Conservation (phyloP, 2,329 filamentous ascomycete species). For the Xylariaceae sp. region DNA sequence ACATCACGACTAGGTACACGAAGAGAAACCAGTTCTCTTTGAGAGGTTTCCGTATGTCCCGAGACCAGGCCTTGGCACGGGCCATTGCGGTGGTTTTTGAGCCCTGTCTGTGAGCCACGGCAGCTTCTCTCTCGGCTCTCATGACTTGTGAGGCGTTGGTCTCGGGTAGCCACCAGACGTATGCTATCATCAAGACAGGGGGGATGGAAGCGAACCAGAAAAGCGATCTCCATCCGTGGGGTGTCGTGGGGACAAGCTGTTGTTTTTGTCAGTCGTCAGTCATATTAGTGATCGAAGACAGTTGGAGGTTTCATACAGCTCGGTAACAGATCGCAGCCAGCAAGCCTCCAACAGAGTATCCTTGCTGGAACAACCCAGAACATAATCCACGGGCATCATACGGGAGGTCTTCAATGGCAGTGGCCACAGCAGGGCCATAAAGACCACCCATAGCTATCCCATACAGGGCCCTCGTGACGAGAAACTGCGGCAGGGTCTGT, state of each 20-base stretch:
- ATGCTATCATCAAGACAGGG: slow-evolving; percentile 19
- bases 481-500: slow-evolving; percentile 17
- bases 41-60: slow-evolving; percentile 11
- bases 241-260: slow-evolving; percentile 19
- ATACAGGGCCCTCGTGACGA: slow-evolving; percentile 18
- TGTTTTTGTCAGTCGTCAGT: slow-evolving; percentile 4
- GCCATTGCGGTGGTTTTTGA: background rate
- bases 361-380: slow-evolving; percentile 16
- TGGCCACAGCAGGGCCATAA: slow-evolving; percentile 19
- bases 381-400: slow-evolving; percentile 19
- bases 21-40: slow-evolving; percentile 19
- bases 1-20: slow-evolving; percentile 18
- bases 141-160: slow-evolving; percentile 21
- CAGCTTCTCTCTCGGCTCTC: slow-evolving; percentile 13
- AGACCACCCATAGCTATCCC: slow-evolving; percentile 22
- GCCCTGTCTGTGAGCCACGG: background rate
- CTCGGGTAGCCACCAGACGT: slow-evolving; percentile 20
- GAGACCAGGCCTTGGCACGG: slow-evolving; percentile 14
- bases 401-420: slow-evolving; percentile 19
- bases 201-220: slow-evolving; percentile 21
- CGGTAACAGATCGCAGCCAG: slow-evolving; percentile 19
- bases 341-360: slow-evolving; percentile 14
- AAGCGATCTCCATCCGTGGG: slow-evolving; percentile 17
- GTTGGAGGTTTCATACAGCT: slow-evolving; percentile 10
- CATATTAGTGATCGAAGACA: background rate